These are phyloP conservation scores for Fusarium hainanense DNA, from an alignment of 2,329 filamentous ascomycete genomes.

Conservation along the genomic window DNA sequence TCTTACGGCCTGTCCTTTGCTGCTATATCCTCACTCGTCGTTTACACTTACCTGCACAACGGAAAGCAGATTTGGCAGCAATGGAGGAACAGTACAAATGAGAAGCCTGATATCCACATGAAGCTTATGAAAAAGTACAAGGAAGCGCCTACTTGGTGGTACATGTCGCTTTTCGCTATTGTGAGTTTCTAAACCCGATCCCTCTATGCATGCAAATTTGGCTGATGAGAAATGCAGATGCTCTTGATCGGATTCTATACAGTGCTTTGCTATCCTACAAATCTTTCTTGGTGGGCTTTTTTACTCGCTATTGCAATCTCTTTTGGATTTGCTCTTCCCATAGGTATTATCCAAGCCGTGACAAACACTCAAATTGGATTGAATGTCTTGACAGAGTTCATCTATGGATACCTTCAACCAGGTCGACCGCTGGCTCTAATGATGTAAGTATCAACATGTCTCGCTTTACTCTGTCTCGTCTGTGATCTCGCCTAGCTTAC, in stretches of 20 bases:
- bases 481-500: no score
- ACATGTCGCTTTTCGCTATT: constrained; percentile 65
- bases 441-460: constrained; percentile 60
- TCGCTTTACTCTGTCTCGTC: neutral
- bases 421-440: constrained; percentile 78
- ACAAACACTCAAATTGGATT: constrained; percentile 78
- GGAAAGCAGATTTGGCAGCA: constrained; percentile 73
- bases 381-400: constrained; percentile 80
- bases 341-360: constrained; percentile 75
- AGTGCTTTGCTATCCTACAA: constrained; percentile 71
- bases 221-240: constrained; percentile 54
- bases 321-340: constrained; percentile 71
- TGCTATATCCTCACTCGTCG: constrained; percentile 74
- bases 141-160: constrained; percentile 74
- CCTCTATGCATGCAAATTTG: constrained; percentile 7
- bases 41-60: constrained; percentile 75
- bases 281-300: constrained; percentile 79
- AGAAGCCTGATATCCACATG: constrained; percentile 73
- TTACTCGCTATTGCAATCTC: constrained; percentile 73
- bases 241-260: constrained; percentile 65
- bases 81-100: constrained; percentile 67
- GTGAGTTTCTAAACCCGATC: constrained; percentile 51
- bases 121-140: constrained; percentile 71
- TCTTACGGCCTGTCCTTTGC: constrained; percentile 79
- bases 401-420: constrained; percentile 80